Evolutionary conservation across 495 filamentous ascomycete species (phyloP).

Genomic region (Rhypophila decipiens): DNA sequence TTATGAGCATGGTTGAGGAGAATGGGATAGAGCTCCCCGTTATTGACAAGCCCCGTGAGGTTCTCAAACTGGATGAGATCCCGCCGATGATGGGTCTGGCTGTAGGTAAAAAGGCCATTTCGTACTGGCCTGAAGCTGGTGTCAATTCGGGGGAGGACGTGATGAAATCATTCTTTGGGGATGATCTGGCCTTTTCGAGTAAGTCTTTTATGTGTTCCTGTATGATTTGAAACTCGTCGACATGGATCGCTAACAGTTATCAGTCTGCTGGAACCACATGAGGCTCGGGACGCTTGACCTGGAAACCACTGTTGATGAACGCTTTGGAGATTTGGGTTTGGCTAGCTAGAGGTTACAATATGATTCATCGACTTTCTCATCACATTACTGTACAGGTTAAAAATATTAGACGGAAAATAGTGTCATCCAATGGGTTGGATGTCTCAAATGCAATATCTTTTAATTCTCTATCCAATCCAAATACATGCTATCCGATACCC

Average conservation of each 20-base stretch:
- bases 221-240: neutral
- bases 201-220: constrained; percentile 15
- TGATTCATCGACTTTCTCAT: neutral
- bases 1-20: constrained; percentile 39
- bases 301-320: constrained; percentile 7
- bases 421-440: no score
- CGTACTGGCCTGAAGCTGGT: constrained; percentile 47
- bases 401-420: no score
- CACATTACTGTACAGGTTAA: no score
- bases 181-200: constrained; percentile 59
- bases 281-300: constrained; percentile 32
- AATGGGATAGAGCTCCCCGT: no score
- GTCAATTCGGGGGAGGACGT: constrained; percentile 51
- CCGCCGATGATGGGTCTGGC: constrained; percentile 62
- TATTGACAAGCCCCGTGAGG: constrained; percentile 38
- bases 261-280: constrained; percentile 55
- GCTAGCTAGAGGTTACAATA: neutral
- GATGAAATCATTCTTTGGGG: constrained; percentile 54
- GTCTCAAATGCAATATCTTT: no score
- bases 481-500: neutral
- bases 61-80: constrained; percentile 41
- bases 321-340: neutral
- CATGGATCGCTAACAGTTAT: constrained; percentile 9
- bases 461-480: no score
- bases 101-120: constrained; percentile 57